Conservation (phyloP, 2,329 filamentous ascomycete species). For the Epichloe coenophiala region DNA sequence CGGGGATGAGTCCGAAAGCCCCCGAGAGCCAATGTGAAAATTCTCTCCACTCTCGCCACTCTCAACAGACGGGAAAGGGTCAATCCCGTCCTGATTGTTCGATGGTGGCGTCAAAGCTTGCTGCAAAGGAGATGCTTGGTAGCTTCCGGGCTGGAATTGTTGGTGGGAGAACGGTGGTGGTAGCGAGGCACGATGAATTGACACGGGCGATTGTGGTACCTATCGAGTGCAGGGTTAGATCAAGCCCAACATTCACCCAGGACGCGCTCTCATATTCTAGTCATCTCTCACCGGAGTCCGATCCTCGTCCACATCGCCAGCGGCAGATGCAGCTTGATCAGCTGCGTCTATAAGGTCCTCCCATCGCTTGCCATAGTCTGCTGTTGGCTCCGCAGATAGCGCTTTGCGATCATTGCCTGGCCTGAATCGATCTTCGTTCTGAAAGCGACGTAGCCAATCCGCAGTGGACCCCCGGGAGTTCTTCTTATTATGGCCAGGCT, state of each 20-base stretch:
- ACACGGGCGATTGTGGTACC: slow-evolving; percentile 53
- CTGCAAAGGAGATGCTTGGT: slow-evolving; percentile 82
- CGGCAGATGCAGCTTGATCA: slow-evolving; percentile 59
- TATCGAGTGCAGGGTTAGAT: slow-evolving; percentile 17
- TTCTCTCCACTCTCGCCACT: slow-evolving; percentile 59
- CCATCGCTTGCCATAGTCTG: slow-evolving; percentile 80
- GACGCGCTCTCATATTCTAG: background rate
- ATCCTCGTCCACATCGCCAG: slow-evolving; percentile 82
- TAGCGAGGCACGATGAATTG: slow-evolving; percentile 47
- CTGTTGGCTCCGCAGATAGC: slow-evolving; percentile 71
- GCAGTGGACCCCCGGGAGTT: slow-evolving; percentile 57
- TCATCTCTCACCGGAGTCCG: slow-evolving; percentile 61
- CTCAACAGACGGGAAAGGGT: slow-evolving; percentile 85
- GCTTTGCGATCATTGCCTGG: slow-evolving; percentile 63
- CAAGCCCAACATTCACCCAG: background rate
- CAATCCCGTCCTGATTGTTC: slow-evolving; percentile 51
- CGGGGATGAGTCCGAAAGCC: slow-evolving; percentile 56
- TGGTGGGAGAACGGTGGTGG: slow-evolving; percentile 49
- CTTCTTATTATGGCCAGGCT: slow-evolving; percentile 67
- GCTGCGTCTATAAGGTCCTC: slow-evolving; percentile 92
- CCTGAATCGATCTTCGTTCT: slow-evolving; percentile 52
- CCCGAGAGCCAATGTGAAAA: slow-evolving; percentile 55
- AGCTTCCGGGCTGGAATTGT: slow-evolving; percentile 50
- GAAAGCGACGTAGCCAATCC: slow-evolving; percentile 46
- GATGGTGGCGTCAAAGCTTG: slow-evolving; percentile 78